These are phyloP conservation scores for Leonotis leonurus DNA, from an alignment of 257 asterid genomes.

Conservation along the genomic window DNA sequence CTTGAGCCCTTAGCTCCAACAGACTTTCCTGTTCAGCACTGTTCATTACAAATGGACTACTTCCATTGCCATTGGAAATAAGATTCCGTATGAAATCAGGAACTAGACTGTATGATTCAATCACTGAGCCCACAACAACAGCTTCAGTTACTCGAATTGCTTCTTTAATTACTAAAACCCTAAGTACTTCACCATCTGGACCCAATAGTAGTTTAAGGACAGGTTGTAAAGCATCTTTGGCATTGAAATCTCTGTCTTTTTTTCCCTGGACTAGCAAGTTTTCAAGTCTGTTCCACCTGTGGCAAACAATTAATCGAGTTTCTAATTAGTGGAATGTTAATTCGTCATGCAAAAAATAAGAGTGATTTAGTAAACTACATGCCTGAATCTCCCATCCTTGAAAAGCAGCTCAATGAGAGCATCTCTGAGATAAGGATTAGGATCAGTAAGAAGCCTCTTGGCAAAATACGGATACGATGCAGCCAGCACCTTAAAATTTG, in stretches of 20 bases:
- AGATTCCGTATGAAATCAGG: constrained; percentile 52
- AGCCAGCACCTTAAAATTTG: constrained; percentile 93
- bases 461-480: constrained; percentile 99
- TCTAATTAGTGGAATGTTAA: constrained; percentile 5
- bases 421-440: constrained; percentile 98
- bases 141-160: constrained; percentile 88
- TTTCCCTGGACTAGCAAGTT: constrained; percentile 88
- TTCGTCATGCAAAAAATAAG: constrained; percentile 5
- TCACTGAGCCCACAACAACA: constrained; percentile 56
- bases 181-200: constrained; percentile 72
- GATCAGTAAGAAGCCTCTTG: constrained; percentile 96
- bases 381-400: constrained; percentile 97
- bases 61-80: constrained; percentile 40
- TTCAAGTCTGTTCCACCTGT: constrained; percentile 99
- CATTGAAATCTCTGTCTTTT: constrained; percentile 83
- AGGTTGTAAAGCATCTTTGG: constrained; percentile 94
- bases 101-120: constrained; percentile 58
- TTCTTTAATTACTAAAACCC: constrained; percentile 82
- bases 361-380: constrained; percentile 26
- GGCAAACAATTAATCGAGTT: constrained; percentile 19
- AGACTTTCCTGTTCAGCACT: constrained; percentile 65
- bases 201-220: constrained; percentile 84
- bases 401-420: constrained; percentile 97
- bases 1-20: constrained; percentile 89
- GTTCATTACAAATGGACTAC: constrained; percentile 47